Conservation (phyloP, 257 asterid species). For the Przewalskia tangutica region DNA sequence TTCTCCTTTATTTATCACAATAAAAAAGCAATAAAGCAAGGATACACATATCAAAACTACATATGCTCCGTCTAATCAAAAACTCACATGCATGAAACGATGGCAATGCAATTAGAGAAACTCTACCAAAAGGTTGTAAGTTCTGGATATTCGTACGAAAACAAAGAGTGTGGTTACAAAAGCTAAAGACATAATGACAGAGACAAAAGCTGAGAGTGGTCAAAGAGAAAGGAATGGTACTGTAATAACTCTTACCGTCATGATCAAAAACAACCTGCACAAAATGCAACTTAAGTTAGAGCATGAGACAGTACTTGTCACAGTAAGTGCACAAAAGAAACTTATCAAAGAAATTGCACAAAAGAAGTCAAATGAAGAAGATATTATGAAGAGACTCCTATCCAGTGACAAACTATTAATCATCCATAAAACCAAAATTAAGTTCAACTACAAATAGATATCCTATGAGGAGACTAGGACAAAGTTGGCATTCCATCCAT, state of each 20-base stretch:
- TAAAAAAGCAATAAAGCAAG: background rate
- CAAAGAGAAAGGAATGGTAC: slow-evolving; percentile 1
- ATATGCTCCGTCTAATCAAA: background rate
- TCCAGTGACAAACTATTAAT: background rate
- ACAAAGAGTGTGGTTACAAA: background rate
- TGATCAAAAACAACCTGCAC: slow-evolving; percentile 90
- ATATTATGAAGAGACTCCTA: background rate
- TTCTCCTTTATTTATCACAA: no score
- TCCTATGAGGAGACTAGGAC: background rate
- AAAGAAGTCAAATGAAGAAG: background rate
- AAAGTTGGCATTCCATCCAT: background rate
- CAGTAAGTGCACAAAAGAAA: background rate
- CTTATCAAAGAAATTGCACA: background rate
- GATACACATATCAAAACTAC: background rate
- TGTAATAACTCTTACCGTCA: slow-evolving; percentile 57
- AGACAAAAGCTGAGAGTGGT: background rate
- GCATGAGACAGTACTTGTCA: background rate
- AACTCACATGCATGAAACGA: background rate
- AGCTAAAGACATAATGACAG: slow-evolving; percentile 8
- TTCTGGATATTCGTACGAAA: background rate
- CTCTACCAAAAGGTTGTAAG: background rate
- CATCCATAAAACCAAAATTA: background rate
- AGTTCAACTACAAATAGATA: background rate
- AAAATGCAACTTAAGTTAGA: slow-evolving; percentile 24
- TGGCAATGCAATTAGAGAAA: background rate